Base-by-base conservation (phyloP, 2,329 filamentous ascomycete species). In the Zarea fungicola region DNA sequence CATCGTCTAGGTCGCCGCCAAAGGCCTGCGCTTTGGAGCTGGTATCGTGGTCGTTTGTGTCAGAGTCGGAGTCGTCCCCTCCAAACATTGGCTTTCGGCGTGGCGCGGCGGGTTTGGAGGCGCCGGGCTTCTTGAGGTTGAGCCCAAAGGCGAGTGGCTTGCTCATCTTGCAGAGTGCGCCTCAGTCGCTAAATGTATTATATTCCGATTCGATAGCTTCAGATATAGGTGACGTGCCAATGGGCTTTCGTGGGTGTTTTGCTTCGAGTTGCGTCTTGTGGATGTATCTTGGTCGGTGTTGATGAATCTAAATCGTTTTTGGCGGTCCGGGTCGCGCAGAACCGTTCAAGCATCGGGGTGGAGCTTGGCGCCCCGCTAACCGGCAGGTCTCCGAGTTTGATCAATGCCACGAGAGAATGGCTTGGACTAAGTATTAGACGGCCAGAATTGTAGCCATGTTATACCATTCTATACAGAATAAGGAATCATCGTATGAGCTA, bases 1-100 rank as follows among this genome's bases (percentile, higher is more conserved):
- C 46, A 43, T 76, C 75, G 54, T 80, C 76, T 48, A 86, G 70
- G 56, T 83, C 83, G 43, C 72, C 79, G 52, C 87, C 84, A 57
- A 88, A 83, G 41, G 77, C 72, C 55, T 84, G 76, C 19, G 70
- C 66, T 43, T 72, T 71, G 16, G 65, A 65, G 11, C 61, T 63
- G 31, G 63, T 62, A 16, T 58, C 56, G 6, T 61, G 35, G 13
- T 60, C 56, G 39, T 77, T 77, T 47, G 80, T 71, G 52, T 82
- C 81, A 2, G 75, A 78, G 56, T 78, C 76, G 52, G 74, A 54
- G 25, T 59, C 75, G 53, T 77, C 76, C 53, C 76, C 77, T 53
- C 78, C 80, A 56, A 87, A 82, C 53, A 81, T 73, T 1, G 75
- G 68, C 59, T 77, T 82, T 56, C 73, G 68, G 56, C 74, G 79